These are phyloP conservation scores for Rhizopogon roseolus DNA, from an alignment of 768 basidiomycete species.

Conservation along the genomic window DNA sequence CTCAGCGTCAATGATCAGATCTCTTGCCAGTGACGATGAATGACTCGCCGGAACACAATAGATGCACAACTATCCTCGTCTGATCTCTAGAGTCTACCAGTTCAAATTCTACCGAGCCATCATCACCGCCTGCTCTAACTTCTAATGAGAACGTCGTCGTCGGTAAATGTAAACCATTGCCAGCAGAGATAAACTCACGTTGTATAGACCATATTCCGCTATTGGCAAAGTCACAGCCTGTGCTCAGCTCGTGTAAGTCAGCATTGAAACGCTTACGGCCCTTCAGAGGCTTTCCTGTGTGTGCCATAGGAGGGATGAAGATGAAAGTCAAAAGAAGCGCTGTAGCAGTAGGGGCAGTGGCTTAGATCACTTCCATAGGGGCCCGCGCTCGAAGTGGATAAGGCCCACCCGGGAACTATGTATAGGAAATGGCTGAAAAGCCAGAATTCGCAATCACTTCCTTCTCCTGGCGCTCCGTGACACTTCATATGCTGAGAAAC, in stretches of 20 bases:
- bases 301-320: background rate
- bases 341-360: too few relatives aligned
- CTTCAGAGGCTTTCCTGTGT: constrained; percentile 30
- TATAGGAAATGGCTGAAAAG: too few relatives aligned
- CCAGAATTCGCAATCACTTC: too few relatives aligned
- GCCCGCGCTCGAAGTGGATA: background rate
- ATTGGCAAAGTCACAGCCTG: constrained; percentile 32
- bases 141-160: constrained; percentile 25
- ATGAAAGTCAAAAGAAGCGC: background rate
- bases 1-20: background rate
- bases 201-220: constrained; percentile 34
- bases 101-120: constrained; percentile 52
- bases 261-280: constrained; percentile 54
- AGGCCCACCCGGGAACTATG: too few relatives aligned
- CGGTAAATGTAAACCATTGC: background rate
- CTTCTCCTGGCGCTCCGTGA: too few relatives aligned
- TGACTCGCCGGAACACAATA: constrained; percentile 46
- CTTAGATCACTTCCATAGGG: background rate
- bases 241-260: constrained; percentile 46
- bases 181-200: constrained; percentile 26
- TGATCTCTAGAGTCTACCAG: constrained; percentile 33
- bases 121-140: constrained; percentile 54
- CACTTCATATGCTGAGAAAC: too few relatives aligned
- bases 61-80: constrained; percentile 32
- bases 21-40: background rate